Percentiles rank a stretch among this genome's conserved stretches.
These are phyloP conservation scores for Inga laurina DNA, from an alignment of 306 rosid genomes.

Conservation along the genomic window DNA sequence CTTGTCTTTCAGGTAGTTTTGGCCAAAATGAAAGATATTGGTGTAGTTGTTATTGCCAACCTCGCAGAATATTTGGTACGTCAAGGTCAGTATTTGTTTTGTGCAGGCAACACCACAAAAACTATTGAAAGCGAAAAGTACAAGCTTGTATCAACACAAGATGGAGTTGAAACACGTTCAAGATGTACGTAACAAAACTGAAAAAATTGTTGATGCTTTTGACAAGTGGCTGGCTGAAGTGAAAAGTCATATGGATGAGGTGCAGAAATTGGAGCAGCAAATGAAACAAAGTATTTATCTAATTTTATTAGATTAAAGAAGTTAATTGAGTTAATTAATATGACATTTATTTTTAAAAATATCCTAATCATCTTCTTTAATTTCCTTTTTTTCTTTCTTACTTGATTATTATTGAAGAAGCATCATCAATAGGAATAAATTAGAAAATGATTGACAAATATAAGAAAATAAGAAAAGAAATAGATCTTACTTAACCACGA, in stretches of 20 bases:
- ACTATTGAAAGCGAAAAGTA: background rate
- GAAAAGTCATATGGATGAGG: background rate
- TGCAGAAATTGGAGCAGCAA: background rate
- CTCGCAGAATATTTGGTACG: background rate
- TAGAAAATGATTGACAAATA: no score
- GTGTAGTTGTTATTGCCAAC: background rate
- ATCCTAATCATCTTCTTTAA: no score
- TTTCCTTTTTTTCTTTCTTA: no score
- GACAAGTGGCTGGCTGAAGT: background rate
- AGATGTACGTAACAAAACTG: background rate
- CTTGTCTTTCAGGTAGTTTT: background rate
- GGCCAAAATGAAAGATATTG: background rate
- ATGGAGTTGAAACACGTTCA: background rate
- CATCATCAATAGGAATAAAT: no score
- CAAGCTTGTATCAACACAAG: background rate
- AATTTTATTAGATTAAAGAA: no score
- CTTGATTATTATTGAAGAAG: no score
- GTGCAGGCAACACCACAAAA: no score
- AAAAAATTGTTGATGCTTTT: background rate
- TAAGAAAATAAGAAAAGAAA: no score
- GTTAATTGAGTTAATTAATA: no score
- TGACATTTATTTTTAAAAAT: no score
- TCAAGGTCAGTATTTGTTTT: background rate
- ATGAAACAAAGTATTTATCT: background rate
- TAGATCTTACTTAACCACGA: no score